Evolutionary conservation across 208 protist species (phyloP), one percentile per base, ranked within the genome.

Genomic region (Leishmania major): DNA sequence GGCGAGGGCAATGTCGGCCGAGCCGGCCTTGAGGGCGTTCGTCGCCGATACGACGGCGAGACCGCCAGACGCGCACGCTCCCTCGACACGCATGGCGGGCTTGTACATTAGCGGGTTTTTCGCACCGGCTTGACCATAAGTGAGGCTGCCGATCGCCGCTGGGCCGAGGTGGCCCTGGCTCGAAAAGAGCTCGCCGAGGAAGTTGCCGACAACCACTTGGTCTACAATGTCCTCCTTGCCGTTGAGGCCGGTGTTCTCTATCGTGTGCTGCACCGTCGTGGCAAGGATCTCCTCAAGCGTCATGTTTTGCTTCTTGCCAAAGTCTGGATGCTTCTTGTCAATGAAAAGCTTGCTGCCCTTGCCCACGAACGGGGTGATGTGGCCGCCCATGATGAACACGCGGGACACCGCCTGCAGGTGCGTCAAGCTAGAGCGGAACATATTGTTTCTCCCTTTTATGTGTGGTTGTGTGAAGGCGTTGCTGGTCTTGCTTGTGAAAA

Each of bases 311-410:
- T 97, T 95, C 85, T 97, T 95, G 57, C 93, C 95, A 80, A 96
- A 98, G 85, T 96, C 92, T 28, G 92, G 90, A 82, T 98, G 94
- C 77, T 95, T 95, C 91, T 98, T 98, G 83, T 95, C 91, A 47
- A 97, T 97, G 75, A 98, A 98, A 19, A 95, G 88, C 43, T 90
- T 91, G 85, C 92, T 93, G 80, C 93, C 94, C 88, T 98, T 98
- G 64, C 96, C 96, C 40, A 98, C 86, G 69, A 98, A 98, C 10
- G 93, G 91, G 28, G 94, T 96, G 59, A 97, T 93, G 87, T 91
- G 81, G 43, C 96, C 95, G 43, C 95, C 96, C 25, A 96, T 80
- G 67, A 98, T 82, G 85, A 96, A 98, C 60, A 97, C 84, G 71
- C 91, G 89, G 45, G 66, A 80, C 31, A 82, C 76, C 60, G 87